Conservation (phyloP, 1,139 yeast species). For the Kodamaea derodonti region DNA sequence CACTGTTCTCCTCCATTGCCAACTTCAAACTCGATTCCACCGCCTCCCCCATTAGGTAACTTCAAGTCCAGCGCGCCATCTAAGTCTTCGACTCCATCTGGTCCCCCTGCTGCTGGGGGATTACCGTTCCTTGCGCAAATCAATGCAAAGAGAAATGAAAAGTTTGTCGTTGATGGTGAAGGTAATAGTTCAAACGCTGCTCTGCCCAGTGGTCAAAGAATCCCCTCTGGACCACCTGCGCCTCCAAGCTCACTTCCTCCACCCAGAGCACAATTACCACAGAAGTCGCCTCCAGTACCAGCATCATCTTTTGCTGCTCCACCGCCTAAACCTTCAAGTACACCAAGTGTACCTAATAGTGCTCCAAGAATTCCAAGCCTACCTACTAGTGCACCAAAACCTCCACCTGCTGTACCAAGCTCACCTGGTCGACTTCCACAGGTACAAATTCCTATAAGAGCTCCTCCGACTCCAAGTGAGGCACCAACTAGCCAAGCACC, state of each 20-base stretch:
- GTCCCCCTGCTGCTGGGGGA: conserved; percentile 22
- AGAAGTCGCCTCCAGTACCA: conserved; percentile 8
- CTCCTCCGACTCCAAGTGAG: conserved; percentile 6
- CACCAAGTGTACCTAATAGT: conserved; percentile 7
- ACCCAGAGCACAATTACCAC: conserved; percentile 4
- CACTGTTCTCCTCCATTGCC: conserved; percentile 11
- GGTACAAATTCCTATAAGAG: conserved; percentile 4
- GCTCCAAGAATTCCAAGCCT: conserved; percentile 6
- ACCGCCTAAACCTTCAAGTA: conserved; percentile 6
- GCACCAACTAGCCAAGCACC: conserved; percentile 6
- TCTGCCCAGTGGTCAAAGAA: background rate
- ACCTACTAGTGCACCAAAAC: conserved; percentile 7
- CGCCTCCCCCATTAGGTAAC: conserved; percentile 3
- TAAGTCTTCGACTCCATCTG: conserved; percentile 9
- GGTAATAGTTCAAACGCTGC: background rate
- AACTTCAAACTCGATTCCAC: conserved; percentile 10
- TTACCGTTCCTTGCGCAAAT: conserved; percentile 43
- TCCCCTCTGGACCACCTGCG: conserved; percentile 1
- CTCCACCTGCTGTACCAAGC: conserved; percentile 4
- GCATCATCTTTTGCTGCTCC: background rate
- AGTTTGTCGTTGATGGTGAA: conserved; percentile 34
- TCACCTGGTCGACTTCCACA: background rate
- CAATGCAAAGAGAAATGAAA: conserved; percentile 36
- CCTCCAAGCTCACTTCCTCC: conserved; percentile 4
- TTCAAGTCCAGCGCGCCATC: conserved; percentile 6